Base-by-base conservation (phyloP, 441 rosid species). In the Gossypium gossypioides region DNA sequence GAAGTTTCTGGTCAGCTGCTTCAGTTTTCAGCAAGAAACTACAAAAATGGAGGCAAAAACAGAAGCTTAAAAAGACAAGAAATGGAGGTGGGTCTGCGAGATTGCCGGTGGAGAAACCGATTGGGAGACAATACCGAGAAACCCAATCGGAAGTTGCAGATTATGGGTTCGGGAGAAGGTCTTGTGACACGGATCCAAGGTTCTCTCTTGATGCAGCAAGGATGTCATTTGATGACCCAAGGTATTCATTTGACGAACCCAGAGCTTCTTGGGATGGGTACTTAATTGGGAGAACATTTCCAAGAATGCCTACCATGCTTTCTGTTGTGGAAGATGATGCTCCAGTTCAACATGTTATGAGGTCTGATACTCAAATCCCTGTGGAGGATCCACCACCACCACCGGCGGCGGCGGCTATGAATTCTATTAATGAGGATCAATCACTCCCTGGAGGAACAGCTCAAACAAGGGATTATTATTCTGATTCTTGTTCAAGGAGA, bases 91-190 rank as follows among this genome's bases (percentile, higher is more conserved):
- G 90, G 40, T 93, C 95, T 6, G 91, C 92, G 2, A 85, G 89
- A 59, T 84, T 96, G 81, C 96, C 98, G 8, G 93, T 89, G 72
- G 99, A 91, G 87, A 96, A 96, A 81, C 98, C 98, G 18, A 90
- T 90, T 21, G 92, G 97, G 15, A 83, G 94, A 70, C 99, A 92
- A 77, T 91, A 82, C 74, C 78, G 96, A 16, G 99, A 96, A 72
- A 93, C 99, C 1, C 99, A 93, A 82, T 96, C 99, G 40, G 98
- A 96, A 81, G 89, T 96, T 48, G 99, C 98, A 2, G 99, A 92
- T 79, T 95, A 95, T 55, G 98, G 97, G 40, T 96, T 85, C 50
- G 98, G 99, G 16, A 78, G 99, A 73, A 84, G 96, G 73, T 96
- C 99, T 21, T 96, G 99, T 72, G 99, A 93, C 56, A 93, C 97